Base-by-base conservation (phyloP, 2,329 filamentous ascomycete genomes). In the Ceratocystis papillata region DNA sequence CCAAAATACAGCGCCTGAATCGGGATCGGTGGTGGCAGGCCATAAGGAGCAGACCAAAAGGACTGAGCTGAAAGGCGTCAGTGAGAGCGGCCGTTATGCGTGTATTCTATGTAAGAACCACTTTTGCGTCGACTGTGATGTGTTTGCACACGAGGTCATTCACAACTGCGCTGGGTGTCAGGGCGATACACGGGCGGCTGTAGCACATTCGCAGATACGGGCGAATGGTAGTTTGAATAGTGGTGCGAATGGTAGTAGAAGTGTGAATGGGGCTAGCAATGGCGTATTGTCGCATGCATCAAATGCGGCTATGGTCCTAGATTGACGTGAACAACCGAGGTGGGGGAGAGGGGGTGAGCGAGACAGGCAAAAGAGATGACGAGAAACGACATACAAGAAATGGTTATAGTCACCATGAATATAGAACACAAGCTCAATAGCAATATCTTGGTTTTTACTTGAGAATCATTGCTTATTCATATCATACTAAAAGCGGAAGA, bases 91-190 rank as follows among this genome's bases (percentile, higher is more conserved):
- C 61, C 80, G 94, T 63, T 99, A 99, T 74, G 89, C 89, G 67
- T 99, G 94, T 74, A 83, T 87, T 70, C 86, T 87, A n/a, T 99
- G 94, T 75, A 77, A 82, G 2, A 86, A 89, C 68, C 93, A 97
- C 76, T 99, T 97, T 74, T 99, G 94, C 79, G 95, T 99, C 70
- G 94, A 99, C 74, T 99, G 94, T 75, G 94, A 99, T 75, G 85
- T 96, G 28, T 96, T 94, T 77, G 88, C 90, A 28, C 94, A 99
- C 74, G 91, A 96, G 77, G 85, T 95, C 12, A 83, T 96, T 63
- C 93, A 99, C 74, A 97, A 97, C 75, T 99, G 94, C 72, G 92
- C 94, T 0, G 93, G 93, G 0, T 99, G 94, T 74, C 87, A 84
- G 75, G 82, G 81, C 72, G 78, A 79, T 66, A 77, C 76, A 3